phyloP scores from a whole-genome alignment of 2,329 filamentous ascomycete genomes.

The Tolypocladium sp. region DNA sequence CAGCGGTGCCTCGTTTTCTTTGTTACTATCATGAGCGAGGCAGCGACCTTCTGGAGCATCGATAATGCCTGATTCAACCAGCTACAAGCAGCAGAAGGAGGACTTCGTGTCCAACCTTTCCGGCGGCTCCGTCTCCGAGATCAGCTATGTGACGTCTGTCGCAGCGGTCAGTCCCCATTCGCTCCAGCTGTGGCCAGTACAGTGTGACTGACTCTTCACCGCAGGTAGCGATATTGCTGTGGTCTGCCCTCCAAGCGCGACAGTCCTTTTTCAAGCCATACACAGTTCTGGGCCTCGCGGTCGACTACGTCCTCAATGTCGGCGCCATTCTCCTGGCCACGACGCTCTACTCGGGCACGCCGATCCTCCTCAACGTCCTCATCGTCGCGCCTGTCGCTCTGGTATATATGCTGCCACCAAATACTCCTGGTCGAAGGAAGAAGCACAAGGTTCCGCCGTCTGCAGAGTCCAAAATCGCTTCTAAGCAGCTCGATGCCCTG shows the following conservation, averaged over 20 bases:
- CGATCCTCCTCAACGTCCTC: conserved; percentile 65
- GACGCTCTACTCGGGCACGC: conserved; percentile 71
- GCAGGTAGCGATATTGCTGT: conserved; percentile 74
- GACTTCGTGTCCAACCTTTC: conserved; percentile 89
- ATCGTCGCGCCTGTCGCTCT: conserved; percentile 63
- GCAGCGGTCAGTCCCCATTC: conserved; percentile 56
- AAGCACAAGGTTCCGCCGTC: conserved; percentile 38
- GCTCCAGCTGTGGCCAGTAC: background rate
- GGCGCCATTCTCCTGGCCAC: conserved; percentile 72
- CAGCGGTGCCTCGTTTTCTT: no score
- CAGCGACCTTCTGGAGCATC: background rate
- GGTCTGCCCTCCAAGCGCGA: conserved; percentile 79
- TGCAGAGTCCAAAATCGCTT: conserved; percentile 24
- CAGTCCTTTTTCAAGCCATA: conserved; percentile 78
- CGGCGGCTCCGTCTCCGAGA: conserved; percentile 74
- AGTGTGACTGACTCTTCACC: background rate
- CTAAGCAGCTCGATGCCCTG: conserved; percentile 33
- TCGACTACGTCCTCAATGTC: conserved; percentile 86
- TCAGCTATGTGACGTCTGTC: conserved; percentile 77
- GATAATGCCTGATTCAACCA: conserved; percentile 31
- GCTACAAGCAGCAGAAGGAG: conserved; percentile 88
- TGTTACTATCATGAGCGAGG: background rate
- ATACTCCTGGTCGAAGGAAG: conserved; percentile 25
- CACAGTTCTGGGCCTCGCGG: conserved; percentile 53
- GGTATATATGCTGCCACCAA: conserved; percentile 44